Conservation (phyloP, 2,329 filamentous ascomycete species). For the Fusarium sulawesiense region DNA sequence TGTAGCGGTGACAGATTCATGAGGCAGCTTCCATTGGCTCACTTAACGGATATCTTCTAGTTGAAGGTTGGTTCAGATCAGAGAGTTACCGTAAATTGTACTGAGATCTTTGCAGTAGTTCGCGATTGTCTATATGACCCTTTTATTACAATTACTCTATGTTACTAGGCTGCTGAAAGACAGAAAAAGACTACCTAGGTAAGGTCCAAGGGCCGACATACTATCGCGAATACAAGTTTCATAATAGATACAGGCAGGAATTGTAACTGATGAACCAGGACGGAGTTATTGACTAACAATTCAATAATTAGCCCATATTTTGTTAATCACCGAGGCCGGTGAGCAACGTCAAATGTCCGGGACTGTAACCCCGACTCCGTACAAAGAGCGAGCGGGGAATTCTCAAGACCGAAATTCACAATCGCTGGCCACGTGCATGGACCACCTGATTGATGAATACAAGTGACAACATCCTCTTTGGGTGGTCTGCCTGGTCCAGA, state of each 20-base stretch:
- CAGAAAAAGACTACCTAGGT: neutral
- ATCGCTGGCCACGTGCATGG: neutral
- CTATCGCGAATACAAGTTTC: too few species aligned
- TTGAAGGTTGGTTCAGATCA: too few species aligned
- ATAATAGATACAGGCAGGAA: neutral
- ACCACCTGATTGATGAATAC: neutral
- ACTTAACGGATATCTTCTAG: too few species aligned
- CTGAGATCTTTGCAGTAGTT: too few species aligned
- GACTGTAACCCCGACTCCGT: constrained; percentile 32
- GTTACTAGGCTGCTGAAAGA: neutral
- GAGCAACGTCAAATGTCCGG: constrained; percentile 15
- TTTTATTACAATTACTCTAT: too few species aligned
- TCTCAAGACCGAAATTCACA: constrained; percentile 28
- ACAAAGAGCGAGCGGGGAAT: constrained; percentile 33
- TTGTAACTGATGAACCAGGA: neutral
- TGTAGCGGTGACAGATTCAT: too few species aligned
- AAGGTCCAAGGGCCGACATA: too few species aligned
- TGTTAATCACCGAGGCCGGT: neutral
- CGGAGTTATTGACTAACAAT: neutral
- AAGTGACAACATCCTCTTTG: neutral
- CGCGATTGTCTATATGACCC: too few species aligned
- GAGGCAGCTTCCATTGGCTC: too few species aligned
- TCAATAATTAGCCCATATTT: too few species aligned
- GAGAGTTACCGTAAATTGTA: too few species aligned
- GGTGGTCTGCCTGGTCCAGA: neutral